Conservation (phyloP, 805 yeast species). For the Kazachstania taianensis region DNA sequence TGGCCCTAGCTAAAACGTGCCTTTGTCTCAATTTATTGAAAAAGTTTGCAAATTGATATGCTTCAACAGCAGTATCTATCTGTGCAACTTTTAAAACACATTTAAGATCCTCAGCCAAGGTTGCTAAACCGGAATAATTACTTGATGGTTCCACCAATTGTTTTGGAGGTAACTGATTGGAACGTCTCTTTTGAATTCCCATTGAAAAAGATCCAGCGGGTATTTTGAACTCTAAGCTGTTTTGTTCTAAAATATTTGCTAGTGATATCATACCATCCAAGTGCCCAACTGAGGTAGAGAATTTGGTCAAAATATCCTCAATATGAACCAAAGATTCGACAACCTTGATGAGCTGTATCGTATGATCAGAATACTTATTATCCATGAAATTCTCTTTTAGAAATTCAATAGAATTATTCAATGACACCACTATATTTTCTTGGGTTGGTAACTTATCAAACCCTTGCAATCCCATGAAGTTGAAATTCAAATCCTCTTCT, state of each 20-base stretch:
- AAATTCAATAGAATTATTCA: constrained; percentile 29
- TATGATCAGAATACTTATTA: not conserved
- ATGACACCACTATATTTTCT: constrained; percentile 14
- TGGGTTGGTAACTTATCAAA: constrained; percentile 21
- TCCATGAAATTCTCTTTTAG: too few species aligned
- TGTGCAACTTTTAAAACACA: constrained; percentile 28
- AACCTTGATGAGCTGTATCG: constrained; percentile 20
- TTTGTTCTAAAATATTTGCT: constrained; percentile 4
- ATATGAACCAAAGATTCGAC: constrained; percentile 25
- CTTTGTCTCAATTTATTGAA: constrained; percentile 29
- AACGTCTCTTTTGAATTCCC: constrained; percentile 38
- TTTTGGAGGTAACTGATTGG: constrained; percentile 40
- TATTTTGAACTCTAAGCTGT: not conserved
- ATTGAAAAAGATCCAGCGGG: constrained; percentile 34
- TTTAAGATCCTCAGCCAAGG: constrained; percentile 32
- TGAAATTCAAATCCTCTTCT: constrained; percentile 65
- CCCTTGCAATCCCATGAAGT: constrained; percentile 46
- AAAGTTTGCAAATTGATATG: constrained; percentile 25
- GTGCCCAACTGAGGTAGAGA: constrained; percentile 9
- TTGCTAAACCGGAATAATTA: constrained; percentile 21
- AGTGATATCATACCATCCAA: constrained; percentile 11
- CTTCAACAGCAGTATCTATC: constrained; percentile 25
- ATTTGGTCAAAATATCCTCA: constrained; percentile 10
- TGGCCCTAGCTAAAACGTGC: constrained; percentile 46
- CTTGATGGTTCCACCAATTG: constrained; percentile 25